These are phyloP conservation scores for Plantago ovata DNA, from an alignment of 257 asterid genomes.

Conservation along the genomic window DNA sequence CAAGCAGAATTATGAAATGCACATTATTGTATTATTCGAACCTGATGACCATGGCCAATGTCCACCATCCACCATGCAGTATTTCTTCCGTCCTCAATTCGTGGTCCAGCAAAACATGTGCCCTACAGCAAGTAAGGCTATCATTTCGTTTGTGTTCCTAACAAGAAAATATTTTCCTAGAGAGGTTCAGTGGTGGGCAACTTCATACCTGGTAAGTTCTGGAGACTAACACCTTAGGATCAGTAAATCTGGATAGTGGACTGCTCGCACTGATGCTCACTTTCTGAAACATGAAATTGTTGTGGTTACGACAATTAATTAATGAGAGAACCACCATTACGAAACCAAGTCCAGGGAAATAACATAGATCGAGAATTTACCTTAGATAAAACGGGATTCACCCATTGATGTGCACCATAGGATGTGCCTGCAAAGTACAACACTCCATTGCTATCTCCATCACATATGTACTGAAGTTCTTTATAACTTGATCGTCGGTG, in stretches of 20 bases:
- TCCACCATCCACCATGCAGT: slow-evolving; percentile 96
- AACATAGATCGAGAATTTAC: slow-evolving; percentile 28
- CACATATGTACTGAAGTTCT: slow-evolving; percentile 89
- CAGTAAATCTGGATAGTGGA: slow-evolving; percentile 87
- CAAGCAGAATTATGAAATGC: neutral
- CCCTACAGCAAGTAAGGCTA: slow-evolving; percentile 43
- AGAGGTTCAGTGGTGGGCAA: neutral
- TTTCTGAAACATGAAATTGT: slow-evolving; percentile 43
- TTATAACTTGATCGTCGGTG: slow-evolving; percentile 85
- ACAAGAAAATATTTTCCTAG: slow-evolving; percentile 6
- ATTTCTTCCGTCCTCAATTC: slow-evolving; percentile 63
- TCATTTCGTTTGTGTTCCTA: slow-evolving; percentile 2
- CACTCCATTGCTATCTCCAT: slow-evolving; percentile 94
- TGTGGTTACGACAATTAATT: neutral
- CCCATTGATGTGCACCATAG: slow-evolving; percentile 93
- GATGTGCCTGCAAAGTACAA: slow-evolving; percentile 92
- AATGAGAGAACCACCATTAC: neutral
- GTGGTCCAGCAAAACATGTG: slow-evolving; percentile 86
- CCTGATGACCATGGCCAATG: slow-evolving; percentile 89
- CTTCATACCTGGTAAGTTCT: slow-evolving; percentile 75
- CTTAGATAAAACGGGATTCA: slow-evolving; percentile 89
- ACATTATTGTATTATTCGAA: slow-evolving; percentile 17
- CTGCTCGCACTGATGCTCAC: slow-evolving; percentile 77
- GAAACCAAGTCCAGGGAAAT: slow-evolving; percentile 10
- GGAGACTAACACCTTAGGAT: slow-evolving; percentile 90